These are phyloP conservation scores for Jatropha podagrica DNA, from an alignment of 441 rosid species.

Conservation along the genomic window DNA sequence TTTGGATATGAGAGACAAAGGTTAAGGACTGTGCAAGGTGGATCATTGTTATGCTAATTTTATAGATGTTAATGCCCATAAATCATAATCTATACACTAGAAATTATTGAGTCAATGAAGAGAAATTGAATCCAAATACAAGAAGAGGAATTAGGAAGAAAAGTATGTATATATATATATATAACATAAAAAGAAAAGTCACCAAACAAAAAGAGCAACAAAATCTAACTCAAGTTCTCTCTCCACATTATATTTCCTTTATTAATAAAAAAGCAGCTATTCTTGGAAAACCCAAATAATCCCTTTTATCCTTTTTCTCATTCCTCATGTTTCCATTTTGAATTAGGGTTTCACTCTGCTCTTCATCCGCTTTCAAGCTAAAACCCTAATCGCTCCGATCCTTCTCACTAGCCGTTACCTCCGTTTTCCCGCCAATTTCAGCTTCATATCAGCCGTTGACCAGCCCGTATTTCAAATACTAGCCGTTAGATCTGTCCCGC, in stretches of 20 bases:
- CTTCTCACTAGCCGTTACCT: constrained; percentile 49
- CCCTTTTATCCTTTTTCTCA: constrained; percentile 19
- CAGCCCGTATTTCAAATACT: constrained; percentile 34
- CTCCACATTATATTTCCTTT: constrained; percentile 21
- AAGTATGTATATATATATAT: not conserved
- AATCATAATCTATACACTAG: too few species aligned
- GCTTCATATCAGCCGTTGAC: constrained; percentile 29
- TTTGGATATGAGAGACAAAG: too few species aligned
- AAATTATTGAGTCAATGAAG: too few species aligned
- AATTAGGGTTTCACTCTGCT: constrained; percentile 45
- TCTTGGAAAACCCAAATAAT: constrained; percentile 35
- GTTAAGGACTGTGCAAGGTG: too few species aligned
- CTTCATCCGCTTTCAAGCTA: constrained; percentile 13
- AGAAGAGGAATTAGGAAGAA: too few species aligned
- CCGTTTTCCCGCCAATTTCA: constrained; percentile 69
- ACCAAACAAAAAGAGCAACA: not conserved
- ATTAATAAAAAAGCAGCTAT: constrained; percentile 22
- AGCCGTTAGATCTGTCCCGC: constrained; percentile 50
- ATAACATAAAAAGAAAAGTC: not conserved
- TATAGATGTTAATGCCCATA: too few species aligned
- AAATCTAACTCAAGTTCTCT: constrained; percentile 15
- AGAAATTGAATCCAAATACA: too few species aligned
- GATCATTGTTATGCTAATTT: too few species aligned
- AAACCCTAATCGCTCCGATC: constrained; percentile 30
- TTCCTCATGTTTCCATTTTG: constrained; percentile 21